These are phyloP conservation scores for Claviceps maximensis DNA, from an alignment of 2,329 filamentous ascomycete genomes.

Conservation along the genomic window DNA sequence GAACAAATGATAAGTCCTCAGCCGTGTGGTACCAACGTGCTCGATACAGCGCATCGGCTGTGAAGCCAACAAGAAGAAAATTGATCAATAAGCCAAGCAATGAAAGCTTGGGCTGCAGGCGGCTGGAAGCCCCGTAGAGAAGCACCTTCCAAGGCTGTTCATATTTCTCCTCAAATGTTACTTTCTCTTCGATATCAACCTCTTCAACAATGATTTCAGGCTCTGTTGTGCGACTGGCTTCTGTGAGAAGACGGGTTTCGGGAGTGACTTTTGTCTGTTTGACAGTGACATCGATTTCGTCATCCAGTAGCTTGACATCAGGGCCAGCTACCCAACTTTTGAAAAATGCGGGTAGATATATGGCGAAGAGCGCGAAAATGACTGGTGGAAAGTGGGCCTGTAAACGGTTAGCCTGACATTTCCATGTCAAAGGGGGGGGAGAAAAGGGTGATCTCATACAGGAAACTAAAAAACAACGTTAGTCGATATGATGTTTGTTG, in stretches of 20 bases:
- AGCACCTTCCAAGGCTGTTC: slow-evolving; percentile 50
- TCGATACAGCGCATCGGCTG: slow-evolving; percentile 66
- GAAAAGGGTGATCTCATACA: slow-evolving; percentile 13
- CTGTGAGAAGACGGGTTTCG: slow-evolving; percentile 15
- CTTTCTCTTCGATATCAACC: slow-evolving; percentile 49
- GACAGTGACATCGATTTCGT: slow-evolving; percentile 44
- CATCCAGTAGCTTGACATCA: slow-evolving; percentile 44
- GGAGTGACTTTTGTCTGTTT: slow-evolving; percentile 29
- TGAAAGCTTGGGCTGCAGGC: slow-evolving; percentile 53
- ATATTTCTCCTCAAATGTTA: slow-evolving; percentile 44
- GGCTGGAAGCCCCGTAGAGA: slow-evolving; percentile 62
- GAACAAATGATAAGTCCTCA: slow-evolving; percentile 69
- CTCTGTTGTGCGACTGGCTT: slow-evolving; percentile 20
- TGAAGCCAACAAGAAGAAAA: slow-evolving; percentile 50
- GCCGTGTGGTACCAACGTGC: slow-evolving; percentile 56
- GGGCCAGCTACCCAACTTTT: slow-evolving; percentile 42
- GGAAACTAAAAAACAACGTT: slow-evolving; percentile 19
- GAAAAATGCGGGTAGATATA: slow-evolving; percentile 54
- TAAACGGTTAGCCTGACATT: slow-evolving; percentile 5
- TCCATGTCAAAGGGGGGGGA: background rate
- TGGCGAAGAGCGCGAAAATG: slow-evolving; percentile 47
- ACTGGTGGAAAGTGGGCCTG: slow-evolving; percentile 34
- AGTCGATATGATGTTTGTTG: slow-evolving; percentile 1
- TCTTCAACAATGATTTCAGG: slow-evolving; percentile 30
- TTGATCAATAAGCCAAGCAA: slow-evolving; percentile 61